Evolutionary conservation across 2,329 filamentous ascomycete genomes (phyloP), one percentile per base, ranked within the genome.

Genomic region (Penicillium psychrosexuale): DNA sequence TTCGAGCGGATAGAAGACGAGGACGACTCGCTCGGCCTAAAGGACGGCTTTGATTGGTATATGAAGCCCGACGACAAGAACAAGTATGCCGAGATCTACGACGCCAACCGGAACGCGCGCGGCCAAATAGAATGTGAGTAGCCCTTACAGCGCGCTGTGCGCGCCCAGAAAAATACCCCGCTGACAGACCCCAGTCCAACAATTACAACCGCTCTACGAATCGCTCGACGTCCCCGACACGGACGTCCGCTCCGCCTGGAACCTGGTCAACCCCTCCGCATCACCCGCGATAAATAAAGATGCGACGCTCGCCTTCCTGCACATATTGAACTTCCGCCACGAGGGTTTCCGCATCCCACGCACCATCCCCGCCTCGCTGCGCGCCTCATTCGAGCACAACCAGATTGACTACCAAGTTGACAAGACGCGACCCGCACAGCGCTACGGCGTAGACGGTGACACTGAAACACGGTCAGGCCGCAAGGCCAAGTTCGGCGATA

Each of bases 31-130:
- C 84, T 86, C 1, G 91, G 91, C 0, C 80, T 99, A 59, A 96
- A 96, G 72, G 91, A 97, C 74, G 93, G 93, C 12, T 99, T 99
- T 74, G 94, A 99, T 73, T 99, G 94, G 94, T 99, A 99, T 78
- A 99, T 99, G 91, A 91, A 86, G 57, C 94, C 94, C 0, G 76
- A 80, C 30, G 92, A 99, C 77, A 95, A 95, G 77, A 72, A 84
- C 61, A 97, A 97, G 75, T 99, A 99, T 77, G 91, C 97, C 75
- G 90, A 93, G 66, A 99, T 99, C 75, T 99, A 97, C 77, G 89
- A 88, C 61, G 91, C 95, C 67, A 95, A 91, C 77, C 85, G 91
- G 58, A 90, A 96, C 73, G 84, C 87, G 72, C 87, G 92, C 48
- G 94, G 94, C 61, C 90, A 96, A 68, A 82, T 92, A 65, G 80